A percentile compares a stretch with the other conserved stretches of the same genome.
These are phyloP conservation scores for Cladophialophora yegresii DNA, from an alignment of 2,329 filamentous ascomycete species.

Conservation along the genomic window DNA sequence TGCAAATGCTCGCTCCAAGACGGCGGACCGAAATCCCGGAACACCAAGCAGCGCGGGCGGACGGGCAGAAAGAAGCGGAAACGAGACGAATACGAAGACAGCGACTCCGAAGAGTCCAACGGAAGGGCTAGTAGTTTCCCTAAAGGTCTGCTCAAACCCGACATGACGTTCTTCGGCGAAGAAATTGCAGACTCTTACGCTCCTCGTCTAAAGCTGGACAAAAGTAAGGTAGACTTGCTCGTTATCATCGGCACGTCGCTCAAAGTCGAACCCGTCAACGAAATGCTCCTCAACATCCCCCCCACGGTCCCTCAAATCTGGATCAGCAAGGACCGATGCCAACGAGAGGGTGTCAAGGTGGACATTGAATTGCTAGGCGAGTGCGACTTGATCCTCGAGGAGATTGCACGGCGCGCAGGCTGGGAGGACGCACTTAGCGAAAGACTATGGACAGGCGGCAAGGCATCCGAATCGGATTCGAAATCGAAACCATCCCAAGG, in stretches of 20 bases:
- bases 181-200: conserved; percentile 82
- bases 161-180: conserved; percentile 98
- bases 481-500: background rate
- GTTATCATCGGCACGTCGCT: conserved; percentile 95
- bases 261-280: conserved; percentile 92
- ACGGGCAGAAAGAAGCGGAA: conserved; percentile 32
- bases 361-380: conserved; percentile 96
- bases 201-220: conserved; percentile 75
- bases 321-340: conserved; percentile 52
- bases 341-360: conserved; percentile 76
- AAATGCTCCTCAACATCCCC: conserved; percentile 80
- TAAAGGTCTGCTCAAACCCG: conserved; percentile 71
- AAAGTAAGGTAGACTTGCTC: conserved; percentile 78
- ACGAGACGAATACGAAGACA: conserved; percentile 35
- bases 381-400: conserved; percentile 85
- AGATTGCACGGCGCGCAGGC: conserved; percentile 77
- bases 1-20: conserved; percentile 52
- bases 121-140: conserved; percentile 62
- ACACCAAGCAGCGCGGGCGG: conserved; percentile 14
- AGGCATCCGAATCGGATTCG: background rate
- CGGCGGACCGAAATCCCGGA: conserved; percentile 11
- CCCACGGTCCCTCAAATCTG: conserved; percentile 85
- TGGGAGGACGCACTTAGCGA: conserved; percentile 56
- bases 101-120: conserved; percentile 56
- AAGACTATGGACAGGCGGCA: conserved; percentile 21